Percentiles rank a stretch among this genome's conserved stretches.
phyloP scores from a whole-genome alignment of 331 rosid genomes.

The Malus hybrid region DNA sequence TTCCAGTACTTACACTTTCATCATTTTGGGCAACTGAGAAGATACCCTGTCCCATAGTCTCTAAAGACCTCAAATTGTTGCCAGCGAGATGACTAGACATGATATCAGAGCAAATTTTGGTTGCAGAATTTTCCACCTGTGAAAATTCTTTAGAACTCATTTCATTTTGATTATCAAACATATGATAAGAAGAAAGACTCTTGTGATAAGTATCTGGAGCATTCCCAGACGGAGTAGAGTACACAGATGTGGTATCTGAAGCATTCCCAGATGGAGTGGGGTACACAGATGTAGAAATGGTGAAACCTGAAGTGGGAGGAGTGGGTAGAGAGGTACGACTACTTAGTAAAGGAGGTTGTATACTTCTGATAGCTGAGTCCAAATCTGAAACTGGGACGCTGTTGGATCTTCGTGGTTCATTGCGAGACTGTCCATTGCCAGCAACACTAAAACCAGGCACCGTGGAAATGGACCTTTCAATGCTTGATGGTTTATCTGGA shows the following conservation, averaged over 20 bases:
- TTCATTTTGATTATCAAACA: slow-evolving; percentile 23
- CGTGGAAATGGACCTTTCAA: slow-evolving; percentile 82
- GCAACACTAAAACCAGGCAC: slow-evolving; percentile 59
- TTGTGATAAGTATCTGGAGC: slow-evolving; percentile 29
- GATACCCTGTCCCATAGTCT: slow-evolving; percentile 28
- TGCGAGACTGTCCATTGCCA: slow-evolving; percentile 29
- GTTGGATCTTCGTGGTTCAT: slow-evolving; percentile 44
- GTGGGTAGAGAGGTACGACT: slow-evolving; percentile 30
- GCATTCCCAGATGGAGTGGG: slow-evolving; percentile 27
- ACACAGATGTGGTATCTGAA: slow-evolving; percentile 28
- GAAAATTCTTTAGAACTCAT: slow-evolving; percentile 17
- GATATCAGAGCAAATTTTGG: slow-evolving; percentile 15
- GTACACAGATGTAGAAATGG: slow-evolving; percentile 30
- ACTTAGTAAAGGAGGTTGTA: slow-evolving; percentile 30
- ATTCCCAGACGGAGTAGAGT: slow-evolving; percentile 31
- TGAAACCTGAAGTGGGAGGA: slow-evolving; percentile 27
- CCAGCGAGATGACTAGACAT: slow-evolving; percentile 27
- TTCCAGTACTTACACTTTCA: slow-evolving; percentile 23
- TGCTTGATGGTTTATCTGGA: slow-evolving; percentile 55
- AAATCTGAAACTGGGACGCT: slow-evolving; percentile 44
- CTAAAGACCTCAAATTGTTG: slow-evolving; percentile 23
- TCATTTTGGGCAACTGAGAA: slow-evolving; percentile 27
- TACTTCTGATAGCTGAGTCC: slow-evolving; percentile 26
- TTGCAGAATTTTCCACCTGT: slow-evolving; percentile 26
- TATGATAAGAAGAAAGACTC: slow-evolving; percentile 20